These are phyloP conservation scores for Umbelopsis sp. DNA, from an alignment of 192 early-diverging fungal species.

Conservation along the genomic window DNA sequence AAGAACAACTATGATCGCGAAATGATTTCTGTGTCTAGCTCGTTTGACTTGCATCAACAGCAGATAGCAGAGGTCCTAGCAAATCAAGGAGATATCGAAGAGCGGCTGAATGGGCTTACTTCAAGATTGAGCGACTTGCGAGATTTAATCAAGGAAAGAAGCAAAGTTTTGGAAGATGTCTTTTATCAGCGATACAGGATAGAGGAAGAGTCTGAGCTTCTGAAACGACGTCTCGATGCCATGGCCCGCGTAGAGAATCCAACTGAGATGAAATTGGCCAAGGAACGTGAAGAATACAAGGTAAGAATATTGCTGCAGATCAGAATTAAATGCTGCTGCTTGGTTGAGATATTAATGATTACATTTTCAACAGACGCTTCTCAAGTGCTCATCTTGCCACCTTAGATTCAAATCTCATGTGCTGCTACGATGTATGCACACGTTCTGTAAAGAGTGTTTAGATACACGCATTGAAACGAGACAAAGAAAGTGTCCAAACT, in stretches of 20 bases:
- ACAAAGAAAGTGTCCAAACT: constrained; percentile 92
- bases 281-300: constrained; percentile 55
- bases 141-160: constrained; percentile 1
- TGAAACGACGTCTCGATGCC: constrained; percentile 63
- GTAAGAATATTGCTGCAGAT: constrained; percentile 19
- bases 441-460: constrained; percentile 92
- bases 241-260: constrained; percentile 62
- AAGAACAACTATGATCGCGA: constrained; percentile 14
- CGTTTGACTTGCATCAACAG: constrained; percentile 20
- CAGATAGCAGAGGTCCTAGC: constrained; percentile 33
- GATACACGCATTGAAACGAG: constrained; percentile 81
- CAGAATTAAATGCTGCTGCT: constrained; percentile 22
- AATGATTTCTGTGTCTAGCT: constrained; percentile 21
- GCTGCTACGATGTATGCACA: constrained; percentile 90
- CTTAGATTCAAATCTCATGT: constrained; percentile 86
- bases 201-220: constrained; percentile 65
- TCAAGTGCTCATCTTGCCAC: constrained; percentile 89
- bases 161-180: constrained; percentile 1
- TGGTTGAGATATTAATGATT: constrained; percentile 21
- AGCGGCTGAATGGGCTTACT: background rate
- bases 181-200: constrained; percentile 54
- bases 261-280: constrained; percentile 59
- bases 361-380: constrained; percentile 63
- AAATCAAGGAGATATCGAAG: constrained; percentile 28
- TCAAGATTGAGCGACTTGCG: constrained; percentile 10